Evolutionary conservation across 2,329 filamentous ascomycete genomes (phyloP).

Genomic region (Pseudogymnoascus verrucosus): DNA sequence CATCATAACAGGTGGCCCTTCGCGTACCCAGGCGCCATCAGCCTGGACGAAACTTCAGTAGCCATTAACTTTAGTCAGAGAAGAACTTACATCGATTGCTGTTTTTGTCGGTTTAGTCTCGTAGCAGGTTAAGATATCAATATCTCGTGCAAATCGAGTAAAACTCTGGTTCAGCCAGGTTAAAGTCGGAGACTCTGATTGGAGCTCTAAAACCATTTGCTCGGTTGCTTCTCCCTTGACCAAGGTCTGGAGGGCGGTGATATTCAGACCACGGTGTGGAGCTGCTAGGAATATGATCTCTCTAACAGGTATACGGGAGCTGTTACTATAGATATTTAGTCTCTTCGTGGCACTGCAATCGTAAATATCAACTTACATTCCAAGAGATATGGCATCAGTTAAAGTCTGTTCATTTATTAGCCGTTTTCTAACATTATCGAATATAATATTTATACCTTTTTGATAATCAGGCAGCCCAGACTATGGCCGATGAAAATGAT

Average conservation of each 20-base stretch:
- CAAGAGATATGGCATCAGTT: background rate
- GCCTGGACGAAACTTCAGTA: background rate
- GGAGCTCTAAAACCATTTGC: constrained; percentile 17
- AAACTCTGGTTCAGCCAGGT: constrained; percentile 18
- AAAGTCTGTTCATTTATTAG: background rate
- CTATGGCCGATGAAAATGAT: background rate
- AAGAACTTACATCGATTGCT: constrained; percentile 11
- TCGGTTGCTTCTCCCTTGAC: constrained; percentile 17
- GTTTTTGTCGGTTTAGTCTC: constrained; percentile 17
- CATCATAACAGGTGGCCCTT: constrained; percentile 14
- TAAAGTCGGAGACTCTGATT: constrained; percentile 15
- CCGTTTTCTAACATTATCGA: background rate
- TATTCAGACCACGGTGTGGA: constrained; percentile 21
- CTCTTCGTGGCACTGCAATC: background rate
- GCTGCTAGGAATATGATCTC: constrained; percentile 20
- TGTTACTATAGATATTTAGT: background rate
- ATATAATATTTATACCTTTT: background rate
- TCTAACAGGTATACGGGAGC: constrained; percentile 9
- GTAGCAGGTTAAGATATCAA: constrained; percentile 19
- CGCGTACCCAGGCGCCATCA: constrained; percentile 15
- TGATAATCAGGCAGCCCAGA: background rate
- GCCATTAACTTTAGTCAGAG: background rate
- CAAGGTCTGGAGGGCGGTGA: constrained; percentile 16
- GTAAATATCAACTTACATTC: background rate
- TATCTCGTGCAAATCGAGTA: constrained; percentile 11